phyloP scores from a whole-genome alignment of 768 basidiomycete genomes.

The Boletus reticuloceps region DNA sequence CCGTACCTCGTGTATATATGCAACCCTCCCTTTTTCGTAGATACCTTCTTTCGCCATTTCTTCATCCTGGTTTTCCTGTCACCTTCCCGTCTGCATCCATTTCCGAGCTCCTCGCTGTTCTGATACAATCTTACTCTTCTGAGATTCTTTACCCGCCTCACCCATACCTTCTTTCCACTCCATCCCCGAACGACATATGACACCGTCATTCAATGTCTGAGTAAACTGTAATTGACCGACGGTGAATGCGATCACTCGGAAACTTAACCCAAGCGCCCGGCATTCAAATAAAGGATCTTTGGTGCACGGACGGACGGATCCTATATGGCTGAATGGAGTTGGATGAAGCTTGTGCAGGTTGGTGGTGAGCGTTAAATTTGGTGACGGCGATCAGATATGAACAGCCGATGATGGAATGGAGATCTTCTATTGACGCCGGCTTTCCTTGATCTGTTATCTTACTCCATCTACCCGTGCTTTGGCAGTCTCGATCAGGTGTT shows the following conservation, averaged over 20 bases:
- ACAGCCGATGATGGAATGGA: too few relatives aligned
- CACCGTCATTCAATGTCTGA: neutral
- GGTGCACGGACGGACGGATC: constrained; percentile 16
- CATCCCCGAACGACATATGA: neutral
- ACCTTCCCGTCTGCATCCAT: neutral
- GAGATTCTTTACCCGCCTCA: neutral
- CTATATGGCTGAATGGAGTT: neutral
- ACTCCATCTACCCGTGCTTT: neutral
- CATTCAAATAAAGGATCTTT: constrained; percentile 80
- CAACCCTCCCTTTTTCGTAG: neutral
- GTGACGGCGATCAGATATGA: too few relatives aligned
- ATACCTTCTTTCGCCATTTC: neutral
- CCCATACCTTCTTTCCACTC: too few relatives aligned
- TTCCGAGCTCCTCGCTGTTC: neutral
- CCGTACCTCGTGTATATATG: constrained; percentile 11
- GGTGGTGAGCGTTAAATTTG: constrained; percentile 1
- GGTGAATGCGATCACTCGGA: constrained; percentile 71
- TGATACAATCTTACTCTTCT: neutral
- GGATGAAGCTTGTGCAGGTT: constrained; percentile 19
- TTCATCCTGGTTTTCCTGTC: neutral
- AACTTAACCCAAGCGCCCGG: constrained; percentile 80
- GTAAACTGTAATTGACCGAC: constrained; percentile 11
- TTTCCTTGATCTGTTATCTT: constrained; percentile 1
- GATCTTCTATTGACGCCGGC: neutral
- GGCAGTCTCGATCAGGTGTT: neutral